Percentiles rank a stretch among this genome's conserved stretches.
Evolutionary conservation across 345 rosid species (phyloP).

Genomic region (Chamaenerion angustifolium): DNA sequence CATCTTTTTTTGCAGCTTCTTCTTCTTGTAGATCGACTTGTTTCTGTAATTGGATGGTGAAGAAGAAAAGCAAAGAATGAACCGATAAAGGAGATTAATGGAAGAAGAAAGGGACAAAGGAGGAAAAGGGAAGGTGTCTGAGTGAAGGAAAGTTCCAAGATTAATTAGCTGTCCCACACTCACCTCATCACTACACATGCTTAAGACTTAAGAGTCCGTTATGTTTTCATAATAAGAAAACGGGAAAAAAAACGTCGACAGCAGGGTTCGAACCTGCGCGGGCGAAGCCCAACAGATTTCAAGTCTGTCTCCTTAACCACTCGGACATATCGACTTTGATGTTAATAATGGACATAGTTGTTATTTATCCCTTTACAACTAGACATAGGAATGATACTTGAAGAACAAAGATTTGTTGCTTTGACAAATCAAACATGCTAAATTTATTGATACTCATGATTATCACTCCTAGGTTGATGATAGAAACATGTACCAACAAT

Average conservation of each 20-base stretch:
- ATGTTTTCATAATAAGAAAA: not conserved
- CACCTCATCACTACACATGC: too few species aligned
- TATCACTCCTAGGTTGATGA: too few species aligned
- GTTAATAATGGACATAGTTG: too few species aligned
- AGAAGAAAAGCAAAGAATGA: not conserved
- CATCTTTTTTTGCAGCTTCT: slow-evolving; percentile 18
- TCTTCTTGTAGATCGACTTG: slow-evolving; percentile 7
- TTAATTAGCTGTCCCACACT: too few species aligned
- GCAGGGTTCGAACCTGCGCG: slow-evolving; percentile 37
- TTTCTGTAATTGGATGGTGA: not conserved
- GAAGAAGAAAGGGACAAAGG: too few species aligned
- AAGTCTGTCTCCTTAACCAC: slow-evolving; percentile 40
- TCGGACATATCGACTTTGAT: slow-evolving; percentile 27
- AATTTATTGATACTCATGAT: too few species aligned
- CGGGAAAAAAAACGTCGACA: slow-evolving; percentile 14
- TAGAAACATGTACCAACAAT: too few species aligned
- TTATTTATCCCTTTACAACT: too few species aligned
- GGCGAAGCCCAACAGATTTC: slow-evolving; percentile 33
- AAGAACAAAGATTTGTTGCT: too few species aligned
- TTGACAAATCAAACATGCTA: too few species aligned
- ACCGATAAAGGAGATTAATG: not conserved
- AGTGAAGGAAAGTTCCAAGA: not conserved
- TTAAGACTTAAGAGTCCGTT: not conserved
- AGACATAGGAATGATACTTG: too few species aligned
- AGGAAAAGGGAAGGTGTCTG: too few species aligned